Conservation (phyloP, 345 rosid genomes). For the Populus ilicifolia region DNA sequence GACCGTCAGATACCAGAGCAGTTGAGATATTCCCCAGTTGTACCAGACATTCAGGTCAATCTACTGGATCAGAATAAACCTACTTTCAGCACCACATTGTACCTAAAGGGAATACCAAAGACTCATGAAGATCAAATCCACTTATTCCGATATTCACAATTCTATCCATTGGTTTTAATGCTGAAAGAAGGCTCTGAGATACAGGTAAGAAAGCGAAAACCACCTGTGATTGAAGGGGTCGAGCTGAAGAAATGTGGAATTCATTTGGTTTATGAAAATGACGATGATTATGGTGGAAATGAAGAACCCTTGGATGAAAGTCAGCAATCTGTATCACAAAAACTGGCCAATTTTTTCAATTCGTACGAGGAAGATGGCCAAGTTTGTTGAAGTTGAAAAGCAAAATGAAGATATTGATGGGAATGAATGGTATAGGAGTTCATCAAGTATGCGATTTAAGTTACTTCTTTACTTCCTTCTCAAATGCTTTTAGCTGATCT, state of each 20-base stretch:
- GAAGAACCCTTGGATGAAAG: slow-evolving; percentile 39
- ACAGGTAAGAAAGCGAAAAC: slow-evolving; percentile 22
- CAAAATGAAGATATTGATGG: not conserved
- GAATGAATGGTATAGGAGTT: not conserved
- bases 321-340: slow-evolving; percentile 39
- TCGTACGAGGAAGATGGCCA: slow-evolving; percentile 20
- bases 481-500: not conserved
- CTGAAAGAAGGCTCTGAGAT: slow-evolving; percentile 38
- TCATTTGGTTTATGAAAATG: slow-evolving; percentile 38
- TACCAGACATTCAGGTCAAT: slow-evolving; percentile 39
- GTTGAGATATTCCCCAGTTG: slow-evolving; percentile 26
- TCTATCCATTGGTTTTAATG: slow-evolving; percentile 28
- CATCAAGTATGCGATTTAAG: not conserved
- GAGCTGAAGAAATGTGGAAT: slow-evolving; percentile 44
- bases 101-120: slow-evolving; percentile 46
- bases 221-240: slow-evolving; percentile 25
- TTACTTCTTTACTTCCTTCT: not conserved
- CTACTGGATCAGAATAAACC: slow-evolving; percentile 17
- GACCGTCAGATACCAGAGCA: slow-evolving; percentile 25
- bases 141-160: slow-evolving; percentile 42
- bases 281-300: slow-evolving; percentile 42
- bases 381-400: not conserved
- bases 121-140: slow-evolving; percentile 45
- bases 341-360: slow-evolving; percentile 36
- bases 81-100: slow-evolving; percentile 3